Base-by-base conservation (phyloP, 768 basidiomycete species). In the Suillus spraguei region DNA sequence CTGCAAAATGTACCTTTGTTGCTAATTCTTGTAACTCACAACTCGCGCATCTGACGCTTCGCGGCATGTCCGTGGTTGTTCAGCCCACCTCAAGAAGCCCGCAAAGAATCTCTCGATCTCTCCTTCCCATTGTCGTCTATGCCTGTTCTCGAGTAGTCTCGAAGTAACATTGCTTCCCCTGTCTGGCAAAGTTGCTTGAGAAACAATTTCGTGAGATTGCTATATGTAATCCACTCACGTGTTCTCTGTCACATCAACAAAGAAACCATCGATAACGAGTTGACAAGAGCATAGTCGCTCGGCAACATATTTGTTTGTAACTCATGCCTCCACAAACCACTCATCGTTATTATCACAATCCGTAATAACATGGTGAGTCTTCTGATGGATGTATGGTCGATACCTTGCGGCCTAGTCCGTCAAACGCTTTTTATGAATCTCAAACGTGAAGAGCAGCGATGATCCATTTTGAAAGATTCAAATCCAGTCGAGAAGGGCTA, bases 391-490 rank as follows among this genome's bases (percentile, higher is more conserved):
- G 63, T 84, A 78, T 82, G 82, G 8, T 71, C 67, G 52, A 88
- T 73, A 66, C 89, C 88, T 8, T 78, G 71, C 11, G 78, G 66
- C 20, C 79, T 75, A 0, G 84, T 87, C 20, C 81, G 78, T 4
- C 86, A 81, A 17, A 90, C 75, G 46, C 80, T 76, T 7, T 71
- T 76, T 1, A 78, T 83, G 0, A 87, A 71, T 0, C 86, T 84
- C 9, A 86, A 6, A 67, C 68, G 65, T 87, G 76, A 13, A 92
- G 77, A 5, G 75, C 55, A 24, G 83, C 70, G 47, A 92, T 92
- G 49, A 87, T 81, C 91, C 90, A 92, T 76, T 92, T 92, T 2
- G 89, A 89, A 0, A 91, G 90, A 73, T 94, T 91, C 90, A 90
- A 94, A 66, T 89, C 89, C 32, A 78, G 72, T 8, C 64, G 54